Conservation (phyloP, 192 early-diverging fungal species). For the Entomortierella chlamydospora region DNA sequence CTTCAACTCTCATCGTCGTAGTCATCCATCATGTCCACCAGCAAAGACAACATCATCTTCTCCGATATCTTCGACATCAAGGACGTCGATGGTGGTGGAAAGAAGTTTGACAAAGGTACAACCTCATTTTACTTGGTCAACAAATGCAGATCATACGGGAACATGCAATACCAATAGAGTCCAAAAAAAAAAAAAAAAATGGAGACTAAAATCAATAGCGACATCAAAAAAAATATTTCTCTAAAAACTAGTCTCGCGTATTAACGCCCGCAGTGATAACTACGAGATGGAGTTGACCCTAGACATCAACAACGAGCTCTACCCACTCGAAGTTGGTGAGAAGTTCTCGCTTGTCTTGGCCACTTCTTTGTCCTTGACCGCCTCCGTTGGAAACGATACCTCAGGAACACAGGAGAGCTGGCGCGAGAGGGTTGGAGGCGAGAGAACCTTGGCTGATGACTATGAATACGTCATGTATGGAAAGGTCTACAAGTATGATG, state of each 20-base stretch:
- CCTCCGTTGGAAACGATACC: constrained; percentile 59
- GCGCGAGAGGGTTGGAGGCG: constrained; percentile 73
- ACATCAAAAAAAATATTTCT: too few species aligned
- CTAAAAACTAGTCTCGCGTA: constrained; percentile 88
- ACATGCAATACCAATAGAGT: background rate
- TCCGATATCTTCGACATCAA: constrained; percentile 90
- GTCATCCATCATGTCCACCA: constrained; percentile 56
- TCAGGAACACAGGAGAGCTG: constrained; percentile 73
- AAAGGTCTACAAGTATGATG: constrained; percentile 95
- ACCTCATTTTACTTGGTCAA: background rate
- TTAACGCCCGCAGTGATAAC: constrained; percentile 84
- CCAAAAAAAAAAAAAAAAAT: too few species aligned
- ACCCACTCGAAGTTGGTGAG: constrained; percentile 86
- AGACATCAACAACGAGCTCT: constrained; percentile 97
- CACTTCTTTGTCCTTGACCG: constrained; percentile 76
- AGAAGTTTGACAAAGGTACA: constrained; percentile 93
- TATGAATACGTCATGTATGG: constrained; percentile 99
- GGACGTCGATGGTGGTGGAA: constrained; percentile 90
- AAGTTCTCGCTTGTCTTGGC: constrained; percentile 88
- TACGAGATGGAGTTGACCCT: constrained; percentile 91
- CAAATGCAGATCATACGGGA: background rate
- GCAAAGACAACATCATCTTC: constrained; percentile 86
- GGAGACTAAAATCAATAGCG: too few species aligned
- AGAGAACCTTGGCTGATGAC: constrained; percentile 88
- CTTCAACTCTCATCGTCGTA: background rate